Evolutionary conservation across 805 yeast genomes (phyloP), one percentile per base, ranked within the genome.

Genomic region (Candida germanica): DNA sequence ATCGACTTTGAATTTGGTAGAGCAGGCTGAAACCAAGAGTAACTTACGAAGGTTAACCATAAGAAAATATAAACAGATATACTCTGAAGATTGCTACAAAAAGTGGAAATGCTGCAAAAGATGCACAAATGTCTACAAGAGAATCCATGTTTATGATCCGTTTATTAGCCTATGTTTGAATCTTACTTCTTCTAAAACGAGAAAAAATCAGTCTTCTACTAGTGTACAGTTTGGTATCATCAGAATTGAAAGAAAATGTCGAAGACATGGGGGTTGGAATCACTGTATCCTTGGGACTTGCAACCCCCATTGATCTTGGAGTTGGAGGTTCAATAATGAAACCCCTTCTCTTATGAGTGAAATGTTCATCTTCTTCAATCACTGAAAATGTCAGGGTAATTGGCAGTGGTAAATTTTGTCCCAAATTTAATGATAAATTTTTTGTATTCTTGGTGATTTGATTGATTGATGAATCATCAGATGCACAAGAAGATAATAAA

Each of bases 401-500:
- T 24, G 38, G 38, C 14, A 36, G 10, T 10, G 6, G 23, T 29
- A 28, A 12, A 21, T 29, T 31, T 17, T 26, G 29, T 15, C 17
- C 12, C 12, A 33, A 33, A 16, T 18, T 45, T 46, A 31, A 53
- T 48, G 48, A 51, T 33, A 50, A 48, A 35, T 55, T 48, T 40
- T 50, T 51, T 16, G 69, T 48, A 29, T 57, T 62, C 47, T 63
- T 64, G 18, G 69, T 62, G 6, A 36, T 3, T 15, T 27, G 25
- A 10, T 19, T 10, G 9, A 30, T 3, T 13, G 8, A 26, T 11
- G 28, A 33, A 5, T 35, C 40, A 7, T 26, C 25, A 8, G 37
- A 29, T 3, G 36, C 14, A 17, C 23, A 26, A 8, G 34, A 7
- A 8, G 33, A 35, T 7, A 35, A 28, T 10, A 36, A 8, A 2